phyloP scores from a whole-genome alignment of 2,329 filamentous ascomycete genomes.

The Cryphonectria nitschkei region DNA sequence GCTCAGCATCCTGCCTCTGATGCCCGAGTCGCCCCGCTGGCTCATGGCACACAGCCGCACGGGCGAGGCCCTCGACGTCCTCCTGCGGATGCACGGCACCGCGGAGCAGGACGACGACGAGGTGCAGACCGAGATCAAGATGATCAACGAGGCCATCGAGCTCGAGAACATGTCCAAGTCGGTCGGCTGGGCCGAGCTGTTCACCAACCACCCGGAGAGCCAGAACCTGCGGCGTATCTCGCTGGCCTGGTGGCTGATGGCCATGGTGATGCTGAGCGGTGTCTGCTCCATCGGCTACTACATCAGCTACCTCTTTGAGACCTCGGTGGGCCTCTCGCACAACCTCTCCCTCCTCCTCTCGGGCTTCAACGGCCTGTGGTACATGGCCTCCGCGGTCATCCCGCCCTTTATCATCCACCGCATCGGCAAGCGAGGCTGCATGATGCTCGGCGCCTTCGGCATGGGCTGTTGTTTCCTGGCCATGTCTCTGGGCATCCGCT shows the following conservation, averaged over 20 bases:
- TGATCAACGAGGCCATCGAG: constrained; percentile 32
- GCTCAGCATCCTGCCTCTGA: constrained; percentile 36
- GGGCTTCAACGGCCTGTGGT: constrained; percentile 24
- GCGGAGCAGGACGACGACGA: constrained; percentile 13
- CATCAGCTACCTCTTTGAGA: constrained; percentile 21
- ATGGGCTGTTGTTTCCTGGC: constrained; percentile 18
- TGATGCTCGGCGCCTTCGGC: constrained; percentile 17
- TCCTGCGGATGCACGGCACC: constrained; percentile 18
- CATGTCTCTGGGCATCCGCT: constrained; percentile 16
- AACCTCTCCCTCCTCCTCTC: constrained; percentile 18
- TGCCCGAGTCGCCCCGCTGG: constrained; percentile 41
- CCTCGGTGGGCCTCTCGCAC: constrained; percentile 18
- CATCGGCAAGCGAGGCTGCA: constrained; percentile 16
- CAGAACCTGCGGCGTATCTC: constrained; percentile 29
- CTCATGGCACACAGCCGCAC: constrained; percentile 5
- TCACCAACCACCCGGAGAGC: constrained; percentile 26
- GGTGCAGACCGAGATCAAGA: constrained; percentile 27
- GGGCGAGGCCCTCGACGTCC: neutral
- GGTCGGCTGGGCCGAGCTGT: constrained; percentile 29
- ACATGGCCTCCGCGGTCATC: constrained; percentile 16
- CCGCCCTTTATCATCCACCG: constrained; percentile 19
- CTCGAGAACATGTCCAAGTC: constrained; percentile 22
- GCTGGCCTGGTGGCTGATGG: constrained; percentile 31
- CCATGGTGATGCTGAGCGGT: constrained; percentile 31
- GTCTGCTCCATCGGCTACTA: constrained; percentile 43